A percentile compares a stretch with the other conserved stretches of the same genome.
These are phyloP conservation scores for Asterophora lycoperdoides DNA, from an alignment of 768 basidiomycete genomes.

Conservation along the genomic window DNA sequence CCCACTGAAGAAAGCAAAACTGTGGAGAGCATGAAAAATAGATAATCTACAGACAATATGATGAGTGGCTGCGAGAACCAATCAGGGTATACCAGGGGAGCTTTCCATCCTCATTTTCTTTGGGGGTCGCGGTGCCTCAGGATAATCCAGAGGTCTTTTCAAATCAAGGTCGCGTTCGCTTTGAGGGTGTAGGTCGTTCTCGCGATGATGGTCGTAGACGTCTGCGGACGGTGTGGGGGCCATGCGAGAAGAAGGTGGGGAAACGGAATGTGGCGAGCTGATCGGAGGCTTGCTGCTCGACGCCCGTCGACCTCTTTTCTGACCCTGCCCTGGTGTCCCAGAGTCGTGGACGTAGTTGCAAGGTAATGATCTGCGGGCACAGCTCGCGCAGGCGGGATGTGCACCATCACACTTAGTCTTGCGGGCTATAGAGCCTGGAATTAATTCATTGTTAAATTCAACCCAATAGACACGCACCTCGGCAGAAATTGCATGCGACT, in stretches of 20 bases:
- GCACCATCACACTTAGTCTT: slow-evolving; percentile 88
- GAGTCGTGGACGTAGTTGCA: slow-evolving; percentile 81
- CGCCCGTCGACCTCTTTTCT: slow-evolving; percentile 50
- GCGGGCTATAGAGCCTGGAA: slow-evolving; percentile 49
- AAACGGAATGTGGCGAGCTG: slow-evolving; percentile 44
- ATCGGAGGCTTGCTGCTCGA: slow-evolving; percentile 47
- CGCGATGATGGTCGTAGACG: slow-evolving; percentile 32
- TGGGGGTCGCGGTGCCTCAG: slow-evolving; percentile 46
- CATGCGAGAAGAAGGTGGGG: slow-evolving; percentile 55
- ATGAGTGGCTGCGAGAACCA: slow-evolving; percentile 16
- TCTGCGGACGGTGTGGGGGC: slow-evolving; percentile 42
- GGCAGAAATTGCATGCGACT: slow-evolving; percentile 85
- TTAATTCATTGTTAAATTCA: slow-evolving; percentile 2
- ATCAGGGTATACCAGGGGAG: slow-evolving; percentile 54
- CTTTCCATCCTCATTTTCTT: slow-evolving; percentile 76
- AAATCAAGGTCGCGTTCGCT: slow-evolving; percentile 53
- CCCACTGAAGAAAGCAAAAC: slow-evolving; percentile 20
- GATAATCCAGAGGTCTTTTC: slow-evolving; percentile 56
- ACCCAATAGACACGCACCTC: slow-evolving; percentile 43
- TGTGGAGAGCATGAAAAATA: slow-evolving; percentile 26
- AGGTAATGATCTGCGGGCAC: slow-evolving; percentile 66
- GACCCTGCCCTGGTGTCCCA: slow-evolving; percentile 27
- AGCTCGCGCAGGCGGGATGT: slow-evolving; percentile 82
- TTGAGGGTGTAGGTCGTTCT: slow-evolving; percentile 38
- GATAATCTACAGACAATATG: slow-evolving; percentile 33